Conservation (phyloP, 148 eudicot species). For the Rheum nobile region DNA sequence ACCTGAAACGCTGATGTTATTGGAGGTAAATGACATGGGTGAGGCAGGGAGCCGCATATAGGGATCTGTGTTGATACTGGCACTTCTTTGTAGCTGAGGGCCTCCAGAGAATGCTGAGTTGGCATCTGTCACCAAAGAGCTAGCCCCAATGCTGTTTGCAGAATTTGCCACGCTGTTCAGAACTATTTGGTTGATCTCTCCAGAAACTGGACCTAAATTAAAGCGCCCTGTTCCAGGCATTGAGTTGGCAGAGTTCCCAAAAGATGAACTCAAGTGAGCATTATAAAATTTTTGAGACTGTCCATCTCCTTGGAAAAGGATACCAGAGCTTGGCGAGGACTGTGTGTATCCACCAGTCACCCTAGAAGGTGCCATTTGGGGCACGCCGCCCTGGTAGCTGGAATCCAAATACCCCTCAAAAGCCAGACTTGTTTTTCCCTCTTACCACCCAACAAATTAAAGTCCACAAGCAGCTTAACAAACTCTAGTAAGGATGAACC, state of each 20-base stretch:
- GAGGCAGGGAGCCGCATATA: conserved; percentile 74
- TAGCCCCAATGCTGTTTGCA: conserved; percentile 78
- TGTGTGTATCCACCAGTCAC: conserved; percentile 66
- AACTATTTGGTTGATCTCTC: conserved; percentile 45
- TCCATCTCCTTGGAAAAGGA: conserved; percentile 75
- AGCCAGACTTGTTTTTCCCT: conserved; percentile 26
- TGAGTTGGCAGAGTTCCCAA: conserved; percentile 62
- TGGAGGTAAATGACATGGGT: conserved; percentile 90
- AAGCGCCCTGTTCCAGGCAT: conserved; percentile 44
- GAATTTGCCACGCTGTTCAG: conserved; percentile 63
- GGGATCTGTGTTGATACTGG: conserved; percentile 76
- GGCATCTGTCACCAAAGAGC: conserved; percentile 86
- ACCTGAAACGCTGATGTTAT: conserved; percentile 74
- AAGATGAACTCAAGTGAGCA: conserved; percentile 64
- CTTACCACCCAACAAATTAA: conserved; percentile 12
- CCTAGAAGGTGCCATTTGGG: conserved; percentile 66
- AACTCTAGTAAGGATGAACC: conserved; percentile 17
- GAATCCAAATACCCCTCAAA: conserved; percentile 50
- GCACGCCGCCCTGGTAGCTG: conserved; percentile 46
- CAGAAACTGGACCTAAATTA: conserved; percentile 49
- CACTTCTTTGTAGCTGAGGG: conserved; percentile 78
- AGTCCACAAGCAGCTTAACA: conserved; percentile 13
- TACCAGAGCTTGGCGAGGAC: conserved; percentile 81
- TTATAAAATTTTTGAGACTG: conserved; percentile 54
- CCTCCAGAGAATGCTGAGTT: conserved; percentile 86